Evolutionary conservation across 345 rosid genomes (phyloP), one percentile per base, ranked within the genome.

Genomic region (Carallia brachiata): DNA sequence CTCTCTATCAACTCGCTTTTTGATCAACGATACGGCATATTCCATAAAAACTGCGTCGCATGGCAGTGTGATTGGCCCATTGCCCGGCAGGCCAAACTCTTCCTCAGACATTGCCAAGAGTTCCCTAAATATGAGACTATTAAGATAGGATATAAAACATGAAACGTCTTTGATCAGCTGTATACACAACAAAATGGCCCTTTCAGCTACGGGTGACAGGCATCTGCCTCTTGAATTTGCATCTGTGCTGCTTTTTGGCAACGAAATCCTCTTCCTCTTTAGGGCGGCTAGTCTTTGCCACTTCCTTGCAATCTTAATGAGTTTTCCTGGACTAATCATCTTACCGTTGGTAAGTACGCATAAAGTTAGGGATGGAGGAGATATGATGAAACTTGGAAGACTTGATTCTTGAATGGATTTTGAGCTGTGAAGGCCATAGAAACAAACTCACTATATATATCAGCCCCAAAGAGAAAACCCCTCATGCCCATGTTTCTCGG

Each of bases 181-280:
- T 61, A 23, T 66, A 73, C 13, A 66, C 71, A 60, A 73, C 71
- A 61, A 73, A 73, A 39, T 61, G 67, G 1, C 76, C 76, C 48
- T 72, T 62, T 65, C 65, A 61, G 48, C 71, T 15, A 39, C 44
- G 10, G 56, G 23, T 58, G 63, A 56, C 36, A 19, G 36, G 63
- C 30, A 10, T 36, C 16, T 39, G 40, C 31, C 44, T n/a, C 54
- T 53, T n/a, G 59, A 12, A 55, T 7, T 28, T 55, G 59, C 59
- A 8, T 56, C 28, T 48, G 6, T 57, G 28, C 28, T 18, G 40
- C 63, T 36, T n/a, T 23, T 9, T 44, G 63, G 63, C 30, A 68
- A 27, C 47, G 71, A 68, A 57, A 68, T 58, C 36, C 63, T 56
- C 8, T 40, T 68, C 39, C 71, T 68, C 53, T 55, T 59, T 30